A percentile compares a stretch with the other conserved stretches of the same genome.
Conservation (phyloP, 306 rosid species). For the Cicer cuneatum region DNA sequence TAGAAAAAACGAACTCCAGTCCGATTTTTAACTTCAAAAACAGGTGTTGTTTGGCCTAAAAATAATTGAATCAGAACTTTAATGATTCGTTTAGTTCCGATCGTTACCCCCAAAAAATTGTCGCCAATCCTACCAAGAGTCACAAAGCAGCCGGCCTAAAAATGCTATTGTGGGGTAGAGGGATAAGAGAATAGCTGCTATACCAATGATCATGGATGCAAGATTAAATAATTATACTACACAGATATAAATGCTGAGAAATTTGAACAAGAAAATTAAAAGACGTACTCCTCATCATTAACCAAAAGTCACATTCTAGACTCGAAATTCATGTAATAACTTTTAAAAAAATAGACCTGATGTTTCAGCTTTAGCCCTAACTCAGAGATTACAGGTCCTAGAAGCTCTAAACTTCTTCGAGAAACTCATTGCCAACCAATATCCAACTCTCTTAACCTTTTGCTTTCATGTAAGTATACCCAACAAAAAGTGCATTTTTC, state of each 20-base stretch:
- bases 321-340: no score
- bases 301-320: not conserved
- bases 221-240: not conserved
- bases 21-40: not conserved
- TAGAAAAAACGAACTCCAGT: not conserved
- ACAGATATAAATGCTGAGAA: not conserved
- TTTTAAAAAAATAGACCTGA: no score
- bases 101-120: not conserved
- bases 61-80: not conserved
- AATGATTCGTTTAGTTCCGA: not conserved
- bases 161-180: not conserved
- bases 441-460: slow-evolving; percentile 11
- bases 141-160: not conserved
- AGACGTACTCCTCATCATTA: not conserved
- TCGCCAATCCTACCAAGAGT: not conserved
- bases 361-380: not conserved
- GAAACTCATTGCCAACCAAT: not conserved
- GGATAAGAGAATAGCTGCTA: not conserved
- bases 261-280: not conserved
- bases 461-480: not conserved
- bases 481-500: not conserved
- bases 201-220: not conserved
- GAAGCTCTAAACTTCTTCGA: slow-evolving; percentile 23
- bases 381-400: not conserved
- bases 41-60: not conserved